A percentile compares a stretch with the other conserved stretches of the same genome.
Evolutionary conservation across 2,329 filamentous ascomycete species (phyloP).

Genomic region (Mollisia scopiformis): DNA sequence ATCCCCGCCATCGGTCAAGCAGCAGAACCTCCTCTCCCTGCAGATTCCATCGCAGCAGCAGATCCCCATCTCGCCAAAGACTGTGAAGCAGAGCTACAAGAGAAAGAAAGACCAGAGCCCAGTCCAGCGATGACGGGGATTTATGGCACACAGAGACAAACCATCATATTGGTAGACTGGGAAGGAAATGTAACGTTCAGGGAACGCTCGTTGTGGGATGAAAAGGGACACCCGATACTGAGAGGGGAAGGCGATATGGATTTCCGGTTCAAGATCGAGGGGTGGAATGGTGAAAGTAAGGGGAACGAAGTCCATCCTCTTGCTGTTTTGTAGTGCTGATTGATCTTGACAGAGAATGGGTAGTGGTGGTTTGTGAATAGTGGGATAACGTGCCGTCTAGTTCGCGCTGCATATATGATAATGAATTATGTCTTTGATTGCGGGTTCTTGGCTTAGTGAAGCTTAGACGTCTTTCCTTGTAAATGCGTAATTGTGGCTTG

Average conservation of each 20-base stretch:
- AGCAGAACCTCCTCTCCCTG: conserved; percentile 26
- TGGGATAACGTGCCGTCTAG: background rate
- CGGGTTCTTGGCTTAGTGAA: too few relatives aligned
- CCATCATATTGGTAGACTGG: conserved; percentile 63
- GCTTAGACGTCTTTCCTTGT: too few relatives aligned
- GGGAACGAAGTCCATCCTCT: conserved; percentile 24
- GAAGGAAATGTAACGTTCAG: conserved; percentile 62
- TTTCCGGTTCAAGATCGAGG: conserved; percentile 59
- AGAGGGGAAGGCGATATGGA: conserved; percentile 58
- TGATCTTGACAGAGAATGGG: conserved; percentile 13
- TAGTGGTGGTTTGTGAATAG: background rate
- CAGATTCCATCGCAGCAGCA: conserved; percentile 38
- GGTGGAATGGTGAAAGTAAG: conserved; percentile 38
- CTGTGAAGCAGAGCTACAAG: conserved; percentile 39
- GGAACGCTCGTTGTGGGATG: conserved; percentile 63
- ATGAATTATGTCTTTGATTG: background rate
- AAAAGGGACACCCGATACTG: conserved; percentile 55
- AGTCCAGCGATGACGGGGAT: conserved; percentile 54
- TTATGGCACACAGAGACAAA: conserved; percentile 69
- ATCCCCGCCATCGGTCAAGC: conserved; percentile 58
- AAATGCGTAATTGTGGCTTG: too few relatives aligned
- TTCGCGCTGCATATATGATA: background rate
- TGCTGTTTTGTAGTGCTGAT: conserved; percentile 26
- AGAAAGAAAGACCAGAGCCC: conserved; percentile 40
- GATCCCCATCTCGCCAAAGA: conserved; percentile 25